Conservation (phyloP, 164 flowering plant species). For the Umbilicus rupestris region DNA sequence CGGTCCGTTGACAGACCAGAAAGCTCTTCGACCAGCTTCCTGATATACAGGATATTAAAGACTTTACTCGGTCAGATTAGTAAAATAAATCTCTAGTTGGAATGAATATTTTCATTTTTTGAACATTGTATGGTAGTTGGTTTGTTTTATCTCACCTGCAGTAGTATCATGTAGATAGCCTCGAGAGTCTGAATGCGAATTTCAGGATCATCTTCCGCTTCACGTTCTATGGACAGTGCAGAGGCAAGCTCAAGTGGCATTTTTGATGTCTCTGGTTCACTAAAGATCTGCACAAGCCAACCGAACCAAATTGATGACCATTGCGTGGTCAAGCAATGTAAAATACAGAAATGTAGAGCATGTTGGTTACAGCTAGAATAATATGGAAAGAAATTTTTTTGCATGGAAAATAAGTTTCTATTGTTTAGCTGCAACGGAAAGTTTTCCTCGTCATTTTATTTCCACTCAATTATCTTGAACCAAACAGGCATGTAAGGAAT, state of each 20-base stretch:
- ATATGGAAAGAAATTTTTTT: not conserved
- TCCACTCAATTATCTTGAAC: not conserved
- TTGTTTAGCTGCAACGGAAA: no score
- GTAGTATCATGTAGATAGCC: constrained; percentile 65
- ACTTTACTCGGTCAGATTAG: not conserved
- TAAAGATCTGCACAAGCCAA: constrained; percentile 44
- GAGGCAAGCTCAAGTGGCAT: constrained; percentile 87
- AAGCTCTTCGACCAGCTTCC: constrained; percentile 86
- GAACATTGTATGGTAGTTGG: not conserved
- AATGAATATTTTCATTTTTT: not conserved
- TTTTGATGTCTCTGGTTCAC: constrained; percentile 65
- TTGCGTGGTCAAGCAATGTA: not conserved
- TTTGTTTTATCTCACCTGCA: constrained; percentile 43
- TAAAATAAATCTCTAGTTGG: not conserved
- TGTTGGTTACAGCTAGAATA: not conserved
- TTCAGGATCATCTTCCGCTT: constrained; percentile 73
- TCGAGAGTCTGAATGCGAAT: constrained; percentile 73
- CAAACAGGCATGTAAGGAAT: not conserved
- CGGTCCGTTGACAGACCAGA: constrained; percentile 92
- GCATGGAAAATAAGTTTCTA: constrained; percentile 1
- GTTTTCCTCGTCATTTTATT: no score
- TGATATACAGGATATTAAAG: constrained; percentile 15
- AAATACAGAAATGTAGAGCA: not conserved
- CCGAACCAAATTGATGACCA: not conserved
- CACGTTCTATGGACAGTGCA: constrained; percentile 84